Percentiles rank a stretch among this genome's conserved stretches.
Conservation (phyloP, 805 yeast species). For the Yarrowia divulgata region DNA sequence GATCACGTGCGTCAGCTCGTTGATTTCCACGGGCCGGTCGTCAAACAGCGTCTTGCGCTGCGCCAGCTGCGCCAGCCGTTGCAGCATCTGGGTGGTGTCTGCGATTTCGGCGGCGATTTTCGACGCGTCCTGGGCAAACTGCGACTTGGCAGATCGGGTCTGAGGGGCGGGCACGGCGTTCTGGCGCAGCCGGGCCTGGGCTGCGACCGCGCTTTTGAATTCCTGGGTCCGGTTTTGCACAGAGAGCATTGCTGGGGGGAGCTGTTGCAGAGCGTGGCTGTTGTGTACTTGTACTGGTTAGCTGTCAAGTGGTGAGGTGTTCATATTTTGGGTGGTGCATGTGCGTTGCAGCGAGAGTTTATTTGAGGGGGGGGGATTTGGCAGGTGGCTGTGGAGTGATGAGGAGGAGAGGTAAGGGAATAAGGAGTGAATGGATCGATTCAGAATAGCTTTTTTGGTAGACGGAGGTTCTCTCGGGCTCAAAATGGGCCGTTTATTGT, state of each 20-base stretch:
- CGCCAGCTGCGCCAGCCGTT: constrained; percentile 83
- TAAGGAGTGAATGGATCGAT: too few relatives aligned
- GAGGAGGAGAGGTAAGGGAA: neutral
- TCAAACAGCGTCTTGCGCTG: constrained; percentile 90
- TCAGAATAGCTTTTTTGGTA: neutral
- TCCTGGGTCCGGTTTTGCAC: constrained; percentile 88
- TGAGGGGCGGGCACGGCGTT: constrained; percentile 47
- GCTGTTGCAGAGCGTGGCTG: neutral
- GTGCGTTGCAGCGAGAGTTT: neutral
- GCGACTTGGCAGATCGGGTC: constrained; percentile 54
- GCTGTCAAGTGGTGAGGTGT: constrained; percentile 6
- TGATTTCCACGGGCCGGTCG: constrained; percentile 92
- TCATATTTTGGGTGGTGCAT: constrained; percentile 2
- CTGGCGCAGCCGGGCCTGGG: constrained; percentile 68
- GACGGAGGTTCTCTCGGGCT: neutral
- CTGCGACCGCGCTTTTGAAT: constrained; percentile 87
- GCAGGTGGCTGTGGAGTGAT: too few relatives aligned
- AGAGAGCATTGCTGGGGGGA: constrained; percentile 24
- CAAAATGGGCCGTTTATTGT: neutral
- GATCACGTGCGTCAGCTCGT: constrained; percentile 83
- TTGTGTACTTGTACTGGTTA: neutral
- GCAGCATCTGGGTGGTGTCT: constrained; percentile 78
- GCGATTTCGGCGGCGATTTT: constrained; percentile 88
- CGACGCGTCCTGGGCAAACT: constrained; percentile 75
- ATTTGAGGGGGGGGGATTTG: neutral